Percentiles rank a stretch among this genome's conserved stretches.
Evolutionary conservation across 495 filamentous ascomycete species (phyloP).

Genomic region (Bryoglossum gracile): DNA sequence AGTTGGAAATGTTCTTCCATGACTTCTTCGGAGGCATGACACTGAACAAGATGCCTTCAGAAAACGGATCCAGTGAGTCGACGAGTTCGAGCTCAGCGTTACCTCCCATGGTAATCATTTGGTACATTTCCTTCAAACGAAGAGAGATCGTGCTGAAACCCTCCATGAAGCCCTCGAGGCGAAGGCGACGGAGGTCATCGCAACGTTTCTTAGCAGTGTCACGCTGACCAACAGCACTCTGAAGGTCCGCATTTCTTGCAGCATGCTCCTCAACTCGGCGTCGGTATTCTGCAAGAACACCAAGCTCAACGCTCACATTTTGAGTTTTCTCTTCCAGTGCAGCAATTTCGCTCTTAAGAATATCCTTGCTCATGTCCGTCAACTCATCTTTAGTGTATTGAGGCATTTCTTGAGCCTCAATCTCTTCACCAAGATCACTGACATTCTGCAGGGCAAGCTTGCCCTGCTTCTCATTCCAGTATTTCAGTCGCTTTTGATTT

Average conservation of each 20-base stretch:
- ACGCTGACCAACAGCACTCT: constrained; percentile 62
- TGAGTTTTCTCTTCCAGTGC: constrained; percentile 88
- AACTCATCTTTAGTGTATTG: constrained; percentile 86
- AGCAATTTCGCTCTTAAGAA: constrained; percentile 80
- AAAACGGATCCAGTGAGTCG: constrained; percentile 91
- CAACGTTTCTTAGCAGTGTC: constrained; percentile 84
- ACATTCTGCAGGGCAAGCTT: constrained; percentile 75
- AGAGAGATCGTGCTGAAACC: constrained; percentile 93
- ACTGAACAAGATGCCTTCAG: constrained; percentile 90
- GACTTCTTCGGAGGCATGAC: constrained; percentile 99
- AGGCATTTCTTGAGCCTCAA: constrained; percentile 50
- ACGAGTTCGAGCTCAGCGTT: constrained; percentile 97
- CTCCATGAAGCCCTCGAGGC: constrained; percentile 96
- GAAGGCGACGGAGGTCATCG: constrained; percentile 81
- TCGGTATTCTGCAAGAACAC: constrained; percentile 88
- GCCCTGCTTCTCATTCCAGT: constrained; percentile 83
- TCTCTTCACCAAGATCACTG: constrained; percentile 54
- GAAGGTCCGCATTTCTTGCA: constrained; percentile 71
- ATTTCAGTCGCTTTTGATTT: constrained; percentile 73
- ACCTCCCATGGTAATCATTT: constrained; percentile 99
- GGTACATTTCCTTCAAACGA: constrained; percentile 98
- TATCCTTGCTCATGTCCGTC: constrained; percentile 82
- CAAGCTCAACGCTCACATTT: constrained; percentile 80
- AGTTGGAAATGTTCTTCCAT: constrained; percentile 97
- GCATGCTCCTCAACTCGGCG: constrained; percentile 82